phyloP scores from a whole-genome alignment of 352 stramenopile genomes.

The Phytophthora macrochlamydospora region DNA sequence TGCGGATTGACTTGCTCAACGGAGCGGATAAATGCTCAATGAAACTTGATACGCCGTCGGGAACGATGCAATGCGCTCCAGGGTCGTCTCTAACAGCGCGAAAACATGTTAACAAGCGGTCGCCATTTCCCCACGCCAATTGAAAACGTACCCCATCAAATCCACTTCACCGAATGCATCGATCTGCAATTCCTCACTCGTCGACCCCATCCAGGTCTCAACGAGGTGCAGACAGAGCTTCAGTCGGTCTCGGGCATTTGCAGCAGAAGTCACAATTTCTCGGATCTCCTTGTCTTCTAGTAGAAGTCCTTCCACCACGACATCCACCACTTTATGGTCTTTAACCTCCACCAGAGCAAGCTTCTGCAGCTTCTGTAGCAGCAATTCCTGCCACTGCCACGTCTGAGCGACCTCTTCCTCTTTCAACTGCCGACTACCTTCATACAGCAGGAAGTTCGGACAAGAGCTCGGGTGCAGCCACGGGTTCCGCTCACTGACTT shows the following conservation, averaged over 20 bases:
- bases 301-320: constrained; percentile 35
- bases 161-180: constrained; percentile 60
- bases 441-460: constrained; percentile 44
- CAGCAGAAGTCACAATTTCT: constrained; percentile 9
- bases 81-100: constrained; percentile 45
- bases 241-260: constrained; percentile 32
- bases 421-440: constrained; percentile 28
- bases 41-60: constrained; percentile 47
- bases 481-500: constrained; percentile 58
- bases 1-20: constrained; percentile 31
- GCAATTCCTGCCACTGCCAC: constrained; percentile 49
- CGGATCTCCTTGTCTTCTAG: constrained; percentile 18
- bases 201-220: constrained; percentile 60
- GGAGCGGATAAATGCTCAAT: constrained; percentile 37
- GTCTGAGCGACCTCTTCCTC: constrained; percentile 39
- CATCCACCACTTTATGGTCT: constrained; percentile 28
- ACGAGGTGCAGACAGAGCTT: constrained; percentile 45
- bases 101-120: neutral
- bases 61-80: constrained; percentile 50
- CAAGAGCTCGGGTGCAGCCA: constrained; percentile 61
- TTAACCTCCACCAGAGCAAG: constrained; percentile 23
- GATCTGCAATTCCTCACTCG: constrained; percentile 44
- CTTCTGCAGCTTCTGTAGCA: constrained; percentile 46
- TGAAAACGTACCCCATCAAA: constrained; percentile 36
- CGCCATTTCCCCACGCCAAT: too few species aligned